Evolutionary conservation across 164 flowering plant species (phyloP).

Genomic region (Tetrastigma voinierianum): DNA sequence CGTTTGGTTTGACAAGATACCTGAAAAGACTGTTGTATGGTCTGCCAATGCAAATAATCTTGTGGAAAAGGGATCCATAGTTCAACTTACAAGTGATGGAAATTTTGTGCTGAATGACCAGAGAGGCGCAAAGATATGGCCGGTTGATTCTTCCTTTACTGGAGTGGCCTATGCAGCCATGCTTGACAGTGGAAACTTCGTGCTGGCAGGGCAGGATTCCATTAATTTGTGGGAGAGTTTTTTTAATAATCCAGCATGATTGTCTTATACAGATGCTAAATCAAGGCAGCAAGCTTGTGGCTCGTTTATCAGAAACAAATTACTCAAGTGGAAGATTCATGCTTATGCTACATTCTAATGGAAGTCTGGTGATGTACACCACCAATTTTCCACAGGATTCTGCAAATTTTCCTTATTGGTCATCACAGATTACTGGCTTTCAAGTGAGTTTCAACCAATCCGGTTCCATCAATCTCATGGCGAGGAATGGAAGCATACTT

Average conservation of each 20-base stretch:
- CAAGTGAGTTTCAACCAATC: neutral
- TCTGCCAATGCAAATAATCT: neutral
- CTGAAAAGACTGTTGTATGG: neutral
- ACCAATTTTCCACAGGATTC: neutral
- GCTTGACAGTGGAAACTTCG: slow-evolving; percentile 6
- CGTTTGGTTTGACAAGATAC: neutral
- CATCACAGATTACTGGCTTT: neutral
- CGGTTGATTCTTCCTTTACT: neutral
- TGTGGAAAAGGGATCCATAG: neutral
- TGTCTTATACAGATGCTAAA: neutral
- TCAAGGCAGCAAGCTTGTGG: neutral
- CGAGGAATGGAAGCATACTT: neutral
- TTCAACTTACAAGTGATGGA: neutral
- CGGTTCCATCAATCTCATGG: neutral
- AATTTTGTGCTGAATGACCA: neutral
- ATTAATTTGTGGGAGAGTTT: slow-evolving; percentile 13
- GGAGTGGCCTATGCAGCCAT: slow-evolving; percentile 5
- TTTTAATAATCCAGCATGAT: slow-evolving; percentile 7
- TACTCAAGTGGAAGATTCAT: slow-evolving; percentile 14
- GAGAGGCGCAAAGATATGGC: neutral
- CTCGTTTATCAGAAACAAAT: slow-evolving; percentile 1
- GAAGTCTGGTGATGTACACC: slow-evolving; percentile 7
- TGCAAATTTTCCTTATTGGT: neutral
- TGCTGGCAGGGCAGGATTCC: neutral
- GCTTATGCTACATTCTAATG: neutral